Conservation (phyloP, 163 green algal genomes). For the Prototheca stagnorum region DNA sequence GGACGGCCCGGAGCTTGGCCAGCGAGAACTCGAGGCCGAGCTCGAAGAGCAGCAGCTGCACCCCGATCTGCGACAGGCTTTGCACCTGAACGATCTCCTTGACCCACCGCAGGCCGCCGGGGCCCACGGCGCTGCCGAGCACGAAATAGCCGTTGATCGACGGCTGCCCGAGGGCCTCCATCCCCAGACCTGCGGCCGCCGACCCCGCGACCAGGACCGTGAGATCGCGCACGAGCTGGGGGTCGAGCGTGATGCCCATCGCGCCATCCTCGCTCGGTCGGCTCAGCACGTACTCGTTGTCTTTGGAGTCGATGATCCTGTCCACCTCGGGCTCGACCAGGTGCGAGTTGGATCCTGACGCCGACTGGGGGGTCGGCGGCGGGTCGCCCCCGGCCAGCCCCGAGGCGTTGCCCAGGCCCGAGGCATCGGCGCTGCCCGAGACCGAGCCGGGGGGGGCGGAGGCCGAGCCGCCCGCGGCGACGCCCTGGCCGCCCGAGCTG, state of each 20-base stretch:
- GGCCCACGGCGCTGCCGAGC: conserved; percentile 60
- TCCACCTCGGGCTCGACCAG: conserved; percentile 48
- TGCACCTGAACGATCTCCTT: conserved; percentile 53
- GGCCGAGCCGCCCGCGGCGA: neutral
- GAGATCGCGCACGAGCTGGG: conserved; percentile 49
- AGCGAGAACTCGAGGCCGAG: conserved; percentile 74
- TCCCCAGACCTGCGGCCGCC: conserved; percentile 37
- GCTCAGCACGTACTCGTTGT: conserved; percentile 76
- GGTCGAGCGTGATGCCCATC: conserved; percentile 24
- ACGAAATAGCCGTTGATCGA: conserved; percentile 91
- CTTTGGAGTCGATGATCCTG: conserved; percentile 64
- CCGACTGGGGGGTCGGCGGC: no score
- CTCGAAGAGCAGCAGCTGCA: conserved; percentile 77
- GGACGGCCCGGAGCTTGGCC: conserved; percentile 51
- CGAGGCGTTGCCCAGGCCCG: neutral
- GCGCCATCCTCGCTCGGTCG: conserved; percentile 33
- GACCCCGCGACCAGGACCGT: conserved; percentile 51
- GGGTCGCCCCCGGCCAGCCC: neutral
- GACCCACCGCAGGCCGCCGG: conserved; percentile 54
- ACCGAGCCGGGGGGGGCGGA: neutral
- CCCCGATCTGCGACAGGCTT: conserved; percentile 56
- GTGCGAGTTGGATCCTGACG: no score
- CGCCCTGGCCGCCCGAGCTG: conserved; percentile 2
- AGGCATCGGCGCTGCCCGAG: neutral
- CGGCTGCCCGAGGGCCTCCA: conserved; percentile 57